phyloP scores from a whole-genome alignment of 2,329 filamentous ascomycete species.

The Canariomyces notabilis region DNA sequence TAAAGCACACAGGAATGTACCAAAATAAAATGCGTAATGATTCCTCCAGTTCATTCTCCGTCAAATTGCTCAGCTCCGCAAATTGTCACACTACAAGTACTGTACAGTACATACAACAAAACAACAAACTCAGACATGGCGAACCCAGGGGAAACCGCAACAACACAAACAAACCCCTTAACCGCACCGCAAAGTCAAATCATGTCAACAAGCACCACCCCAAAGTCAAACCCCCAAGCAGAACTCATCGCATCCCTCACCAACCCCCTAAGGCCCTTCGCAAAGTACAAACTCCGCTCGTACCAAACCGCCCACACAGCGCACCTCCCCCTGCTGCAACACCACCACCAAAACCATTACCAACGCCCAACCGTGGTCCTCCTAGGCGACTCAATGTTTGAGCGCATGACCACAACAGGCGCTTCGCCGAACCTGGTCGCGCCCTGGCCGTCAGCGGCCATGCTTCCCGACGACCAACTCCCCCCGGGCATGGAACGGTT shows the following conservation, averaged over 20 bases:
- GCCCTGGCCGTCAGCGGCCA: constrained; percentile 16
- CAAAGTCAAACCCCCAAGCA: constrained; percentile 9
- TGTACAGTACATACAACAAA: too few species aligned
- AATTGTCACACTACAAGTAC: too few species aligned
- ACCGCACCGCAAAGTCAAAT: too few species aligned
- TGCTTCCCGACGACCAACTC: constrained; percentile 8
- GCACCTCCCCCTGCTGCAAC: constrained; percentile 7
- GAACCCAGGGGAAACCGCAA: too few species aligned
- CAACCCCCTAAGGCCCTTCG: constrained; percentile 6
- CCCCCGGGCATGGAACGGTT: background rate
- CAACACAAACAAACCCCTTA: too few species aligned
- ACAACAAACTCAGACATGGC: too few species aligned
- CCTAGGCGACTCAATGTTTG: constrained; percentile 24
- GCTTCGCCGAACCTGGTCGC: constrained; percentile 7
- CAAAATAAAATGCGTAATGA: too few species aligned
- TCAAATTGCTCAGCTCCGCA: too few species aligned
- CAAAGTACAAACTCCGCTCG: constrained; percentile 10
- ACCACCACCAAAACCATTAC: background rate
- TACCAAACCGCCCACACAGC: constrained; percentile 1
- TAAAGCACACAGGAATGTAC: too few species aligned
- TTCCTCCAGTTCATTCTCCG: too few species aligned
- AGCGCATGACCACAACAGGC: constrained; percentile 22
- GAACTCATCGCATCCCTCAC: background rate
- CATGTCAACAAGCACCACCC: too few species aligned
- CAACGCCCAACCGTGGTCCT: constrained; percentile 13